phyloP scores from a whole-genome alignment of 2,329 filamentous ascomycete species.

The Nannizzia gypsea region DNA sequence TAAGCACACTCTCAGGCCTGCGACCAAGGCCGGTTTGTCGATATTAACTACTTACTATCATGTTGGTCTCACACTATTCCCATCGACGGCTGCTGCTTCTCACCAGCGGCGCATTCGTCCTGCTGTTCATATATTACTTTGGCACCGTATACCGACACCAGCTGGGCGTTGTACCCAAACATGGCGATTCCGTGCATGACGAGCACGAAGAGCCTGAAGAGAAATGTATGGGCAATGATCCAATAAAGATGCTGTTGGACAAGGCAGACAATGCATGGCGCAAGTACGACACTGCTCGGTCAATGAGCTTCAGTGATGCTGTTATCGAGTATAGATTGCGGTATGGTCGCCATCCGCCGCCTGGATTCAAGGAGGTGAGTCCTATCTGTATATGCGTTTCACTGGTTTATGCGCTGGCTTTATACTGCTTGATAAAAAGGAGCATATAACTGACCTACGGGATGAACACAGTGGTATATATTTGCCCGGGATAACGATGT shows the following conservation, averaged over 20 bases:
- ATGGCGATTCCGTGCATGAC: background rate
- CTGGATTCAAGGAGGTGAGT: conserved; percentile 32
- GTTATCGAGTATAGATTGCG: conserved; percentile 33
- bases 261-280: conserved; percentile 2
- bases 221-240: background rate
- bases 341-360: conserved; percentile 40
- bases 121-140: background rate
- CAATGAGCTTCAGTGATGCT: conserved; percentile 16
- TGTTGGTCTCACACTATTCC: background rate
- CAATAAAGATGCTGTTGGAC: background rate
- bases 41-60: background rate
- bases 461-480: conserved; percentile 29
- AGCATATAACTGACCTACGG: background rate
- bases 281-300: background rate
- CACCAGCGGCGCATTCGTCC: background rate
- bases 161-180: background rate
- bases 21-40: background rate
- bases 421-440: background rate
- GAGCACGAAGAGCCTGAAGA: background rate
- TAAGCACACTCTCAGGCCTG: background rate
- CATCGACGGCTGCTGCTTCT: background rate
- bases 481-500: conserved; percentile 34
- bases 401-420: background rate
- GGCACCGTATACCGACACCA: background rate
- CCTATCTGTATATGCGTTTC: background rate